These are phyloP conservation scores for Tothia fuscella DNA, from an alignment of 2,329 filamentous ascomycete species.

Conservation along the genomic window DNA sequence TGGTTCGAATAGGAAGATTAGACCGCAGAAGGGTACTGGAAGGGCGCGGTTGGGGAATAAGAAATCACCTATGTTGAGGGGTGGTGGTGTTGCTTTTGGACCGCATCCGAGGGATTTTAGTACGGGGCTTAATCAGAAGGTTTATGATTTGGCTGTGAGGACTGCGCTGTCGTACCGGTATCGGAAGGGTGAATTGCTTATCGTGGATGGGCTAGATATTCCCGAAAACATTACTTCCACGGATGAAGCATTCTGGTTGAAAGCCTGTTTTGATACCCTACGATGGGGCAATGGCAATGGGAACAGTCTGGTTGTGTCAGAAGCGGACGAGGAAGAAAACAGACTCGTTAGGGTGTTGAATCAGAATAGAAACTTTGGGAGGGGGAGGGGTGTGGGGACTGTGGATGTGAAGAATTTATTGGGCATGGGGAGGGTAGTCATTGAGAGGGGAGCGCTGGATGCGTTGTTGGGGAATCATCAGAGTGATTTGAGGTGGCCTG, in stretches of 20 bases:
- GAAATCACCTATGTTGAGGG: slow-evolving; percentile 69
- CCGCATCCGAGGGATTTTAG: slow-evolving; percentile 85
- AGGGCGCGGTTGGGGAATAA: slow-evolving; percentile 65
- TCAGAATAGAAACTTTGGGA: slow-evolving; percentile 43
- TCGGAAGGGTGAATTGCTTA: slow-evolving; percentile 70
- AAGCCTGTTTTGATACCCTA: slow-evolving; percentile 34
- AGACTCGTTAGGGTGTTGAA: slow-evolving; percentile 43
- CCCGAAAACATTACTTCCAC: slow-evolving; percentile 17
- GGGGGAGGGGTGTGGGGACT: slow-evolving; percentile 57
- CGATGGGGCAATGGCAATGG: slow-evolving; percentile 6
- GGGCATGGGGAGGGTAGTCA: slow-evolving; percentile 70
- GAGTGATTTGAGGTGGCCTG: slow-evolving; percentile 41
- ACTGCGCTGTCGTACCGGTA: slow-evolving; percentile 90
- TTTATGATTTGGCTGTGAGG: slow-evolving; percentile 92
- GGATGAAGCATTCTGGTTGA: slow-evolving; percentile 21
- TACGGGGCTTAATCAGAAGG: slow-evolving; percentile 70
- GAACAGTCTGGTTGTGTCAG: slow-evolving; percentile 37
- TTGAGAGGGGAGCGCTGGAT: slow-evolving; percentile 71
- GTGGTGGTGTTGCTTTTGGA: slow-evolving; percentile 83
- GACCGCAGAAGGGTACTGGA: slow-evolving; percentile 79
- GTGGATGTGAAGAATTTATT: slow-evolving; percentile 94
- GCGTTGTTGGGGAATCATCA: slow-evolving; percentile 62
- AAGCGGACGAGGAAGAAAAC: slow-evolving; percentile 48
- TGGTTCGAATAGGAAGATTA: slow-evolving; percentile 71
- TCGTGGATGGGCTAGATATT: slow-evolving; percentile 53